Evolutionary conservation across 192 early-diverging fungal genomes (phyloP).

Genomic region (Entomortierella lignicola): DNA sequence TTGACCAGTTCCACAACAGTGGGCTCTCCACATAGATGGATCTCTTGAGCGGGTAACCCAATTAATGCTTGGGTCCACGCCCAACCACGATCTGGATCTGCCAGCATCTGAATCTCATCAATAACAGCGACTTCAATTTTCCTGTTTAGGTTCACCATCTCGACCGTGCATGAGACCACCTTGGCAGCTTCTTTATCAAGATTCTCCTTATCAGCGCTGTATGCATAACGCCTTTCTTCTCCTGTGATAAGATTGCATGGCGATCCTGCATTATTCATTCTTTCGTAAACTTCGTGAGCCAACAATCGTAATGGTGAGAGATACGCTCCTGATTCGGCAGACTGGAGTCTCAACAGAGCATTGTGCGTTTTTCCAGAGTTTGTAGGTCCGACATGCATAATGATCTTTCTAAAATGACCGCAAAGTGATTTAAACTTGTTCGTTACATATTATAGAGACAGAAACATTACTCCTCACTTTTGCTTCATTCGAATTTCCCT

Average conservation of each 20-base stretch:
- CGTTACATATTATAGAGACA: too few species aligned
- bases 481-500: background rate
- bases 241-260: slow-evolving; percentile 91
- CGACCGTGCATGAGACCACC: slow-evolving; percentile 84
- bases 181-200: slow-evolving; percentile 44
- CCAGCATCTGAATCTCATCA: slow-evolving; percentile 98
- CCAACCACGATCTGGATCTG: slow-evolving; percentile 88
- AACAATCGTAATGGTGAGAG: slow-evolving; percentile 92
- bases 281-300: slow-evolving; percentile 92
- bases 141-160: slow-evolving; percentile 79
- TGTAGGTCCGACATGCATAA: slow-evolving; percentile 96
- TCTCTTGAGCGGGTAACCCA: slow-evolving; percentile 63
- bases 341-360: slow-evolving; percentile 80
- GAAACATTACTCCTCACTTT: background rate
- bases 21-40: slow-evolving; percentile 95
- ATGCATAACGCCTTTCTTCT: slow-evolving; percentile 77
- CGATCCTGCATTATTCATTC: slow-evolving; percentile 81
- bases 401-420: slow-evolving; percentile 71
- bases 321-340: slow-evolving; percentile 77
- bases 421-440: background rate
- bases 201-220: slow-evolving; percentile 52
- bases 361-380: slow-evolving; percentile 97
- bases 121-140: slow-evolving; percentile 87
- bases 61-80: slow-evolving; percentile 94
- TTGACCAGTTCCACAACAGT: slow-evolving; percentile 85